Evolutionary conservation across 2,329 filamentous ascomycete species (phyloP), one percentile per base, ranked within the genome.

Genomic region (Colletotrichum paranaense): DNA sequence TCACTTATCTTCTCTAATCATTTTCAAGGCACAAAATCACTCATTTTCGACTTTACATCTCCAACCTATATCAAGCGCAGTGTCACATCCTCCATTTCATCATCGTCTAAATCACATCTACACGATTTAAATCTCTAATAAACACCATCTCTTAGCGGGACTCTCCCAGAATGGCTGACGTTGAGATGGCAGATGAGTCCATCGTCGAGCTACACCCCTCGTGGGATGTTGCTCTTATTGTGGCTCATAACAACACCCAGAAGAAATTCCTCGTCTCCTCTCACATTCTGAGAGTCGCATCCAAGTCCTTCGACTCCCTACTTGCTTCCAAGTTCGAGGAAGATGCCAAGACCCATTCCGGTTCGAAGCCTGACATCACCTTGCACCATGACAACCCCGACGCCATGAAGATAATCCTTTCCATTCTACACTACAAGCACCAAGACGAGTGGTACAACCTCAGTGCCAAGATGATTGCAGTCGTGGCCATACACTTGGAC

Each of bases 371-470:
- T 5, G 2, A 58, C 1, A 65, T 65, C 24, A 2, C 1, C 4
- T 52, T 69, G 28, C 6, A 38, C 8, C 38, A 53, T 5, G 67
- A 58, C n/a, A 38, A 9, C 30, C 53, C 60, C 2, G 67, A 52
- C n/a, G 67, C 62, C 30, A 52, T 69, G 53, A 60, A 65, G 2
- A 56, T 69, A 3, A 42, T 65, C 5, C 53, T 65, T 7, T 65
- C 53, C 1, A 35, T 69, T 16, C 30, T 69, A 16, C 53, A 65
- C 28, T 53, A 52, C 12, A 1, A 46, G 16, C 26, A 22, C 14
- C 30, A 12, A 4, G 38, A n/a, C 14, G 24, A 49, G n/a, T 49
- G 60, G 60, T n/a, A 58, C 12, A 28, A 5, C 1, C 30, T 69
- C 8, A 65, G 28, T 22, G 24, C 67, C 38, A 52, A 52, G n/a